Base-by-base conservation (phyloP, 768 basidiomycete genomes). In the Boletus rubropictus region DNA sequence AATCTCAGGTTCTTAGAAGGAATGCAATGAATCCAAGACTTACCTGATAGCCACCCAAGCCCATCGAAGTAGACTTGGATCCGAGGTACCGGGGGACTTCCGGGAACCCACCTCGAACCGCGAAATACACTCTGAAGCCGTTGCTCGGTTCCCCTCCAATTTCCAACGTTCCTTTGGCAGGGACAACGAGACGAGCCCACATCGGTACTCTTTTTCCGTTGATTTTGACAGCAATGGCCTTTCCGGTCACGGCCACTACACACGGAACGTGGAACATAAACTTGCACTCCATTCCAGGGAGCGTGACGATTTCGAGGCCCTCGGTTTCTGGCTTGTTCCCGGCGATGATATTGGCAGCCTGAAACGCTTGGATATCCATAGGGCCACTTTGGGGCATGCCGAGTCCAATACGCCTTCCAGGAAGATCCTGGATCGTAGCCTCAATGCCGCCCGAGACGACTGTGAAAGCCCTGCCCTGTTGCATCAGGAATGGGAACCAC, bases 331-430 rank as follows among this genome's bases (percentile, higher is more conserved):
- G 53, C 0, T 62, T 46, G 57, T 86, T 87, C 4, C 78, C 77
- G 5, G 74, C 80, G 12, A 87, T 65, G 29, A 78, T 51, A 54
- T 86, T 85, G 8, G 77, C 84, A 1, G 71, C 66, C 21, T 71
- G 61, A 60, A 81, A 79, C 0, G 83, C 78, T 9, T 77, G 57
- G 9, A 69, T 48, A 55, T 87, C 85, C 78, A 83, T 80, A 0
- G 82, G 79, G 0, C 84, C 84, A 49, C 78, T 76, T 12, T 66
- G 71, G 0, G 85, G 85, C 3, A 85, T 73, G 2, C 84, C 84
- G 27, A 76, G 63, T 1, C 79, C 76, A 0, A 76, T 69, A 0
- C 55, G 57, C 1, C 82, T 72, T 0, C 79, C 78, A 0, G 79
- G 78, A 17, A 76, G 71, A 52, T 82, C 80, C 54, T 84, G 82